Conservation (phyloP, 805 yeast species). For the Candida vaughaniae region DNA sequence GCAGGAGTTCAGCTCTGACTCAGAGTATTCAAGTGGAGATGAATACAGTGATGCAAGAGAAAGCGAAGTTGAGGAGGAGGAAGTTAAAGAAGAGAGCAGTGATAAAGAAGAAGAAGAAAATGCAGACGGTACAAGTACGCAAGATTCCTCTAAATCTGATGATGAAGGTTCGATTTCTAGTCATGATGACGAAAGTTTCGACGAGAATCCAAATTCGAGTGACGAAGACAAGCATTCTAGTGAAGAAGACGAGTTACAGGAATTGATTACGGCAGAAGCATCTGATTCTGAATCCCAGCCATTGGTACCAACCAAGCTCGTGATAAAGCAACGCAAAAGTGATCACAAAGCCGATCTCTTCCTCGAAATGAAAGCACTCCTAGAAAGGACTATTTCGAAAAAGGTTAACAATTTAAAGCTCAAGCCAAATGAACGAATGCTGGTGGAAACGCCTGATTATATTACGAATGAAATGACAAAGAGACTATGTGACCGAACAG, state of each 20-base stretch:
- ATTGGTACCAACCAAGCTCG: conserved; percentile 6
- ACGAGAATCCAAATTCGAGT: too few relatives aligned
- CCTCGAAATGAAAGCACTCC: conserved; percentile 14
- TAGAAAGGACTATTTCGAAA: conserved; percentile 7
- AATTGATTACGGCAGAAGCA: too few relatives aligned
- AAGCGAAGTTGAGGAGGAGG: background rate
- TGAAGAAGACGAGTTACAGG: background rate
- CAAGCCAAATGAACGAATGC: conserved; percentile 4
- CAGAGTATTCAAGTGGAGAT: conserved; percentile 4
- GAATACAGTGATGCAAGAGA: conserved; percentile 1
- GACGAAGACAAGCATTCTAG: background rate
- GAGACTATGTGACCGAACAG: conserved; percentile 6
- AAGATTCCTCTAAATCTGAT: conserved; percentile 1
- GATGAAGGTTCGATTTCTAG: too few relatives aligned
- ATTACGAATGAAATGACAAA: conserved; percentile 5
- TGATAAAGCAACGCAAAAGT: conserved; percentile 3
- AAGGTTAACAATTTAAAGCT: conserved; percentile 3
- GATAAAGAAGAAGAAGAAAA: too few relatives aligned
- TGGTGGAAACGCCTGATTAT: conserved; percentile 5
- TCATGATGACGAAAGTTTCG: background rate
- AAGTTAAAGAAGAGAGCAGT: too few relatives aligned
- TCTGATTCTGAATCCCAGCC: too few relatives aligned
- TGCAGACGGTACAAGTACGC: too few relatives aligned
- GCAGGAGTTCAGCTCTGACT: conserved; percentile 6
- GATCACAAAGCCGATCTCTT: conserved; percentile 9